These are phyloP conservation scores for Eucalyptus melliodora DNA, from an alignment of 345 rosid species.

Conservation along the genomic window DNA sequence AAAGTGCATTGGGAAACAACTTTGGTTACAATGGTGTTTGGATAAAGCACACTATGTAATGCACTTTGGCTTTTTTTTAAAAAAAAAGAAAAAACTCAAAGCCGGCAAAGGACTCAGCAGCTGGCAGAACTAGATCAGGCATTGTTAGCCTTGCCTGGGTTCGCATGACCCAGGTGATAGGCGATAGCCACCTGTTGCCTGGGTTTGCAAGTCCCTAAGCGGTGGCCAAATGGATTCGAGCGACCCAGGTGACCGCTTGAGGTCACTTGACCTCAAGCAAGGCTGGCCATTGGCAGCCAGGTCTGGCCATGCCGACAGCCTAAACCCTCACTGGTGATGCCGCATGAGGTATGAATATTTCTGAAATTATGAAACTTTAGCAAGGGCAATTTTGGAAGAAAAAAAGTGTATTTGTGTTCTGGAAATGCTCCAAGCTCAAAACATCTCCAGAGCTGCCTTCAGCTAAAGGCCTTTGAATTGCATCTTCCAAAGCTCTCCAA, in stretches of 20 bases:
- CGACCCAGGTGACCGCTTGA: too few species aligned
- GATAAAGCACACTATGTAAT: background rate
- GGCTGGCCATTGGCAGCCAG: background rate
- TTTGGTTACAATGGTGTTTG: background rate
- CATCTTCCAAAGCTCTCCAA: background rate
- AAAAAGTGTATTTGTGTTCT: background rate
- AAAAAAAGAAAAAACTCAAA: too few species aligned
- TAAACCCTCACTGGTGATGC: background rate
- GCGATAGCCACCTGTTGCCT: too few species aligned
- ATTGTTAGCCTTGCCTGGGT: too few species aligned
- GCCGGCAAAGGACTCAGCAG: background rate
- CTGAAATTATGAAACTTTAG: background rate
- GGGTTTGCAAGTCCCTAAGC: too few species aligned
- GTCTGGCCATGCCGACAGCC: background rate
- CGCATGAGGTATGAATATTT: background rate
- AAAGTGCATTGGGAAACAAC: background rate
- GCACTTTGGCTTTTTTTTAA: background rate
- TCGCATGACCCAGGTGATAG: too few species aligned
- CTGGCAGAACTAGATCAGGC: background rate
- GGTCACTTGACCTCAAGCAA: background rate
- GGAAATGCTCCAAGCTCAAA: background rate
- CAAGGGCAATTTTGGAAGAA: background rate
- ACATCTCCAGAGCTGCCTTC: background rate
- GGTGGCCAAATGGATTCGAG: too few species aligned
- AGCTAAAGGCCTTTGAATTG: background rate